Evolutionary conservation across 352 stramenopile species (phyloP), one percentile per base, ranked within the genome.

Genomic region (Phytophthora rubi): DNA sequence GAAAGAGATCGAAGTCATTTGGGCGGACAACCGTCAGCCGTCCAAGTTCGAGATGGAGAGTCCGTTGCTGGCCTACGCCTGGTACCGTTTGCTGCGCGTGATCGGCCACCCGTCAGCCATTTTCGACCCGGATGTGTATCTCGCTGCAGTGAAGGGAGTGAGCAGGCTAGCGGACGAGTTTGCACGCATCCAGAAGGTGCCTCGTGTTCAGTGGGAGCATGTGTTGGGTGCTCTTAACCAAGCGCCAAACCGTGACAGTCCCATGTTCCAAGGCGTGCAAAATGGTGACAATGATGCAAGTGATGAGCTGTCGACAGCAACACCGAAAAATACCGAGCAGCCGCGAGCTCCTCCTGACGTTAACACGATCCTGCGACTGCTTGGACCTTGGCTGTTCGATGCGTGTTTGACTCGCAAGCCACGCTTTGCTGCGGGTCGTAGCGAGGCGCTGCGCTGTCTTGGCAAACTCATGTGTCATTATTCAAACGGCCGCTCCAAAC

Each of bases 321-420:
- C 62, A 4, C 15, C 69, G 37, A 72, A 47, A 9, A 73, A 53
- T 1, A 48, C 62, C 4, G 68, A 76, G 6, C 83, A 86, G 47
- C 71, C 83, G 7, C 77, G 86, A 56, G 83, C 83, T 16, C 85
- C 89, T n/a, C 89, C 89, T 32, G 89, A 96, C 59, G 85, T 95
- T 18, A 96, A 96, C 66, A 91, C 89, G 1, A 87, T 96, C 33
- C 54, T 96, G 28, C 75, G 89, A 7, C 53, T 96, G 55, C 73
- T 96, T 15, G 89, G 89, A 3, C 88, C 89, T 12, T 96, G 89
- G 89, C 65, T 96, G 0, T 96, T 96, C 70, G 89, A 96, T 47
- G 89, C 89, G 6, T 94, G 83, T 44, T 70, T 96, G 48, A 93
- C 80, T 13, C 87, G 89, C 10, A 90, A 88, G 23, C 69, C 73